Conservation (phyloP, 2,329 filamentous ascomycete genomes). For the Apiospora rasikravindrae region DNA sequence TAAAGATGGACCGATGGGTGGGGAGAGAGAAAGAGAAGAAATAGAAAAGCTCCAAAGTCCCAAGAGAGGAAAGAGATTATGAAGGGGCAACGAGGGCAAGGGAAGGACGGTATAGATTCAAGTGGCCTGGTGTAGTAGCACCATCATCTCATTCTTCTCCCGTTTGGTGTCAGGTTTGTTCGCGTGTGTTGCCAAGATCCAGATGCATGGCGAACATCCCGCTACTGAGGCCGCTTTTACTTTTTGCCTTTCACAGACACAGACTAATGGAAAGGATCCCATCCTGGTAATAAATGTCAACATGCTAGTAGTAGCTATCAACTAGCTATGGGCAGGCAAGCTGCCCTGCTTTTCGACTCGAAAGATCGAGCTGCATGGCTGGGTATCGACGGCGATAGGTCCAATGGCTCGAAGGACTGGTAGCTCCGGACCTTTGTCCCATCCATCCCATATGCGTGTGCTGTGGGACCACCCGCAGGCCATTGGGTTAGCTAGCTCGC, state of each 20-base stretch:
- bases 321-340: not conserved
- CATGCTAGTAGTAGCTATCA: not conserved
- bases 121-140: conserved; percentile 16
- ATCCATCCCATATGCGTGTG: not conserved
- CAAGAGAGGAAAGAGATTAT: not conserved
- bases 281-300: not conserved
- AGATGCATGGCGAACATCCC: not conserved
- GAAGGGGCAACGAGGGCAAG: not conserved
- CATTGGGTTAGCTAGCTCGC: not conserved
- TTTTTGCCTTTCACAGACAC: not conserved
- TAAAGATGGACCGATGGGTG: not conserved
- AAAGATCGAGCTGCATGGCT: not conserved
- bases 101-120: conserved; percentile 1
- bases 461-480: conserved; percentile 6
- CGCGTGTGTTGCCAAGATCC: conserved; percentile 9
- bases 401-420: not conserved
- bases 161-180: conserved; percentile 6
- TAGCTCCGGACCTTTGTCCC: conserved; percentile 7
- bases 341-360: conserved; percentile 5
- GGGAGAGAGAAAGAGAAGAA: not conserved
- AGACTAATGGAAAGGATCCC: not conserved
- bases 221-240: not conserved
- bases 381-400: not conserved
- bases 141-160: conserved; percentile 8
- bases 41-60: not conserved